phyloP scores from a whole-genome alignment of 108 stramenopile genomes.

The Nitzschia inconspicua region DNA sequence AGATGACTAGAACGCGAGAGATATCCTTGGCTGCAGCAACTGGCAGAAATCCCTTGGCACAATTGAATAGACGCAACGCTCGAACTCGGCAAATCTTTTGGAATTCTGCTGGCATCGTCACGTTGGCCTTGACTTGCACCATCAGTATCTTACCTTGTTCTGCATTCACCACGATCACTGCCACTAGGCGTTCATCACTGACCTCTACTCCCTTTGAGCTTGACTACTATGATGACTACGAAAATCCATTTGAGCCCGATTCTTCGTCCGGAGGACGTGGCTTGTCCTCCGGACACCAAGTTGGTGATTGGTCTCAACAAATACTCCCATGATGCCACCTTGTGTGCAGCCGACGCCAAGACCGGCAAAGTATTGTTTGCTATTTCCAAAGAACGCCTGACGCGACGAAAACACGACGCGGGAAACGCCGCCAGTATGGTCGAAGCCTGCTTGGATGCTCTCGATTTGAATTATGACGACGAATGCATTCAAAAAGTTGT shows the following conservation, averaged over 20 bases:
- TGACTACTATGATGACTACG: constrained; percentile 49
- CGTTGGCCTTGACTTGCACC: too few relatives aligned
- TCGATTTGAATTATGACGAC: constrained; percentile 74
- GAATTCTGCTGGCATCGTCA: too few relatives aligned
- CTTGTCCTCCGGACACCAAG: constrained; percentile 48
- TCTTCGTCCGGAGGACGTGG: constrained; percentile 41
- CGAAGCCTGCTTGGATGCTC: constrained; percentile 67
- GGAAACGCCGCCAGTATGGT: constrained; percentile 83
- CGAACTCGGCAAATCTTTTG: too few relatives aligned
- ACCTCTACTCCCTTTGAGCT: constrained; percentile 78
- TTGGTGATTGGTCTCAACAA: constrained; percentile 91
- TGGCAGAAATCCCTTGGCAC: too few relatives aligned
- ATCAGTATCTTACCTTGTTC: too few relatives aligned
- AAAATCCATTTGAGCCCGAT: constrained; percentile 36
- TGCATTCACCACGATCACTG: too few relatives aligned
- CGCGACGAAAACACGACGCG: constrained; percentile 85
- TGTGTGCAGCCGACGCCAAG: constrained; percentile 78
- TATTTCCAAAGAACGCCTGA: constrained; percentile 85
- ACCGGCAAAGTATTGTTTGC: constrained; percentile 85
- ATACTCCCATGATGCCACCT: constrained; percentile 87
- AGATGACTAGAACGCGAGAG: too few relatives aligned
- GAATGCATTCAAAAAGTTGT: constrained; percentile 67
- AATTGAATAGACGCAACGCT: too few relatives aligned
- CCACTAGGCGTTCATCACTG: too few relatives aligned
- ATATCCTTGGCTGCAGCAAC: too few relatives aligned